These are phyloP conservation scores for Colletotrichum tropicicola DNA, from an alignment of 2,329 filamentous ascomycete genomes.

Conservation along the genomic window DNA sequence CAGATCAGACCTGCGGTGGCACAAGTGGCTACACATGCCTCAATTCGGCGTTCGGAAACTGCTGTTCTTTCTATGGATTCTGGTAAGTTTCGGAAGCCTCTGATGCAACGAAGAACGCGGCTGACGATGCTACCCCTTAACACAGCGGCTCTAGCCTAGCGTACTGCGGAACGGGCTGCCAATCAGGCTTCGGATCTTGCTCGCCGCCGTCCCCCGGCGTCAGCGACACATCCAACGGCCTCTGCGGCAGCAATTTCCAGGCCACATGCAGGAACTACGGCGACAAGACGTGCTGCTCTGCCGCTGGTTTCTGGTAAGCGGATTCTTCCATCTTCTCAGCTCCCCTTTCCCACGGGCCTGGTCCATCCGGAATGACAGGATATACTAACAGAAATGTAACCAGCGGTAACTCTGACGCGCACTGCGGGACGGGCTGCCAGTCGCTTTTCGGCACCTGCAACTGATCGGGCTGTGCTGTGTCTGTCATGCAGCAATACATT, in stretches of 20 bases:
- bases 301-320: conserved; percentile 45
- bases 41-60: conserved; percentile 45
- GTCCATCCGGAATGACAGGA: not conserved
- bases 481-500: not conserved
- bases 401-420: conserved; percentile 38
- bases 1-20: conserved; percentile 48
- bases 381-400: conserved; percentile 15
- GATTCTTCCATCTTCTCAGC: not conserved
- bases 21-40: conserved; percentile 45
- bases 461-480: conserved; percentile 24
- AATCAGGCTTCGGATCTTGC: conserved; percentile 45
- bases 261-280: conserved; percentile 43
- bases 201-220: conserved; percentile 33
- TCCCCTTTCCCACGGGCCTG: not conserved
- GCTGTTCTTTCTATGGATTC: conserved; percentile 51
- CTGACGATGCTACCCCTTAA: conserved; percentile 12
- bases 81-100: conserved; percentile 40
- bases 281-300: conserved; percentile 46
- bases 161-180: conserved; percentile 50
- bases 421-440: conserved; percentile 47
- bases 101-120: not conserved
- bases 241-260: conserved; percentile 42
- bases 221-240: conserved; percentile 45
- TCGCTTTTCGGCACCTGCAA: conserved; percentile 42
- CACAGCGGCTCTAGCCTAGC: conserved; percentile 40